Conservation (phyloP, 169 alveolate genomes). For the Plasmodium knowlesi region DNA sequence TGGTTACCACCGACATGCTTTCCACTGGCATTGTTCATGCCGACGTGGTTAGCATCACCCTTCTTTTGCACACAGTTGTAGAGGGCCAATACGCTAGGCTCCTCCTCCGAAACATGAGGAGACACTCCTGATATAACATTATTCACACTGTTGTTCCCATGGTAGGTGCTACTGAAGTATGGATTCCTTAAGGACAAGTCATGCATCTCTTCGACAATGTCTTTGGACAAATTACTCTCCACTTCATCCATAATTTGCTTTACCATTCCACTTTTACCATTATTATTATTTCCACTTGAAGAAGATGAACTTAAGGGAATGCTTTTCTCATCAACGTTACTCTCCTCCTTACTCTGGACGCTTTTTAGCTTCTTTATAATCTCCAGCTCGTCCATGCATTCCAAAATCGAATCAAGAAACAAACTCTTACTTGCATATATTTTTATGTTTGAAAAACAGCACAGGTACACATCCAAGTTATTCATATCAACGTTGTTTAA, state of each 20-base stretch:
- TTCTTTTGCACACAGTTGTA: not conserved
- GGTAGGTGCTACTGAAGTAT: constrained; percentile 3
- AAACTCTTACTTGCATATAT: constrained; percentile 25
- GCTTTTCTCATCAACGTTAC: not conserved
- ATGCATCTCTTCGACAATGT: constrained; percentile 46
- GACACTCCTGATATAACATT: not conserved
- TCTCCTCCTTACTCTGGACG: constrained; percentile 3
- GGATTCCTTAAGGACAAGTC: constrained; percentile 39
- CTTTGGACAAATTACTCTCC: constrained; percentile 38
- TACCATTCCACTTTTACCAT: constrained; percentile 13
- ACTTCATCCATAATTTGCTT: constrained; percentile 29
- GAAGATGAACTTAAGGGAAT: not conserved
- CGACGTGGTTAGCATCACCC: not conserved
- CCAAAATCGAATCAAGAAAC: constrained; percentile 35
- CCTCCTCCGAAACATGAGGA: constrained; percentile 7
- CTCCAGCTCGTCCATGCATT: constrained; percentile 61
- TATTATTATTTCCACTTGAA: not conserved
- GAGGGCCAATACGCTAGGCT: constrained; percentile 1
- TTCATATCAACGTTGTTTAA: constrained; percentile 37
- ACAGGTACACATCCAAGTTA: constrained; percentile 36
- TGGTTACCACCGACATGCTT: not conserved
- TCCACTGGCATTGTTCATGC: not conserved
- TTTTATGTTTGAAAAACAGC: constrained; percentile 58
- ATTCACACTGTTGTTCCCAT: constrained; percentile 1
- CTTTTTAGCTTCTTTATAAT: constrained; percentile 38